Conservation (phyloP, 2,329 filamentous ascomycete species). For the Ceratocystis ficicola region DNA sequence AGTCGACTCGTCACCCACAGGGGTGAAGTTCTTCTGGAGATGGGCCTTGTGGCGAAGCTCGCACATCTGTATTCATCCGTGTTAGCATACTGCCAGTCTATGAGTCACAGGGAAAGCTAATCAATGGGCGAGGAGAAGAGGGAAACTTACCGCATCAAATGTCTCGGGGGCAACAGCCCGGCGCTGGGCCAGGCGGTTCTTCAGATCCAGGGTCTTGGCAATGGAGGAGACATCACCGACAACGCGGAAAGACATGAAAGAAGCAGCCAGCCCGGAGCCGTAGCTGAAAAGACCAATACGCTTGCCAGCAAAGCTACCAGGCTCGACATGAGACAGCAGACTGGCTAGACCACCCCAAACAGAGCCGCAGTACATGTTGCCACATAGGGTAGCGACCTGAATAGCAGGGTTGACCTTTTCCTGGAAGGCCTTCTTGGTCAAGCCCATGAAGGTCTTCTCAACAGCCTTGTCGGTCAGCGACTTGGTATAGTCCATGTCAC, state of each 20-base stretch:
- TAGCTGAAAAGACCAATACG: slow-evolving; percentile 67
- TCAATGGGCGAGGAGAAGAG: background rate
- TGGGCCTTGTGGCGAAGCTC: slow-evolving; percentile 71
- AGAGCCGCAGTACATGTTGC: slow-evolving; percentile 57
- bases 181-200: slow-evolving; percentile 53
- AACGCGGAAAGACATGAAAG: slow-evolving; percentile 62
- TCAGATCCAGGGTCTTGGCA: slow-evolving; percentile 55
- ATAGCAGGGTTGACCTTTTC: slow-evolving; percentile 63
- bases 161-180: slow-evolving; percentile 55
- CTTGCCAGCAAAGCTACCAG: slow-evolving; percentile 55
- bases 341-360: slow-evolving; percentile 66
- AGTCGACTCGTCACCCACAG: slow-evolving; percentile 54
- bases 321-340: slow-evolving; percentile 52
- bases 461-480: slow-evolving; percentile 70
- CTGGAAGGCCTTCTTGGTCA: slow-evolving; percentile 74
- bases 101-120: background rate
- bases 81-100: background rate
- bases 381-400: slow-evolving; percentile 65
- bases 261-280: slow-evolving; percentile 60
- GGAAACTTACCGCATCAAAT: slow-evolving; percentile 55
- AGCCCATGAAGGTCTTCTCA: slow-evolving; percentile 75
- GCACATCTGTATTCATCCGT: slow-evolving; percentile 48
- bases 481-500: slow-evolving; percentile 66
- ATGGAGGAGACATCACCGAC: slow-evolving; percentile 58
- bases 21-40: slow-evolving; percentile 66